phyloP scores from a whole-genome alignment of 148 eudicot genomes.

The Fagopyrum tataricum region DNA sequence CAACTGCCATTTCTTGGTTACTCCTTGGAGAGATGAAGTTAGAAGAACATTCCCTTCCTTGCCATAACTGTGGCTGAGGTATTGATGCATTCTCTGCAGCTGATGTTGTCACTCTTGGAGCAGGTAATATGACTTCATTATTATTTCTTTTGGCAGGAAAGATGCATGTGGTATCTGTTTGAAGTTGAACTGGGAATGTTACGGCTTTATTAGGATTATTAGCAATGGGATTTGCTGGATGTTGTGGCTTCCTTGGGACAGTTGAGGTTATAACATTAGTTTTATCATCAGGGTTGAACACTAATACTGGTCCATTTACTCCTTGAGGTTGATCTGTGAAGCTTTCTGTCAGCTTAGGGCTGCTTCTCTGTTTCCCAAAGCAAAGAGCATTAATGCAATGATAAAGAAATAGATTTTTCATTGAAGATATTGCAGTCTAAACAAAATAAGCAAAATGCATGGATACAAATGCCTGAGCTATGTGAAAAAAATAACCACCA shows the following conservation, averaged over 20 bases:
- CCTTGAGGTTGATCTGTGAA: background rate
- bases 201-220: background rate
- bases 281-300: conserved; percentile 11
- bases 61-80: conserved; percentile 3
- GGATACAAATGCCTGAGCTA: background rate
- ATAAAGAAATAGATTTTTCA: too few relatives aligned
- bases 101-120: background rate
- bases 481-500: background rate
- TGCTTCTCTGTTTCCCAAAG: conserved; percentile 3
- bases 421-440: background rate
- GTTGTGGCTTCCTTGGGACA: background rate
- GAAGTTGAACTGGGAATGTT: background rate
- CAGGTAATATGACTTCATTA: background rate
- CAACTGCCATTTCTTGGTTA: conserved; percentile 5
- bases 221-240: background rate
- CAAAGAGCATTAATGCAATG: conserved; percentile 1
- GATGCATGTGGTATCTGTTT: background rate
- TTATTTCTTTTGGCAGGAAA: background rate
- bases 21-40: background rate
- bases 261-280: conserved; percentile 1
- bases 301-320: background rate
- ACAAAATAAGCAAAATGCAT: background rate
- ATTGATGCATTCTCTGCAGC: background rate
- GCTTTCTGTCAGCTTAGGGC: conserved; percentile 1
- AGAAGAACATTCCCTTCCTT: background rate